A percentile compares a stretch with the other conserved stretches of the same genome.
Evolutionary conservation across 202 grass and related monocot species (phyloP).

Genomic region (Schoenoplectus triqueter): DNA sequence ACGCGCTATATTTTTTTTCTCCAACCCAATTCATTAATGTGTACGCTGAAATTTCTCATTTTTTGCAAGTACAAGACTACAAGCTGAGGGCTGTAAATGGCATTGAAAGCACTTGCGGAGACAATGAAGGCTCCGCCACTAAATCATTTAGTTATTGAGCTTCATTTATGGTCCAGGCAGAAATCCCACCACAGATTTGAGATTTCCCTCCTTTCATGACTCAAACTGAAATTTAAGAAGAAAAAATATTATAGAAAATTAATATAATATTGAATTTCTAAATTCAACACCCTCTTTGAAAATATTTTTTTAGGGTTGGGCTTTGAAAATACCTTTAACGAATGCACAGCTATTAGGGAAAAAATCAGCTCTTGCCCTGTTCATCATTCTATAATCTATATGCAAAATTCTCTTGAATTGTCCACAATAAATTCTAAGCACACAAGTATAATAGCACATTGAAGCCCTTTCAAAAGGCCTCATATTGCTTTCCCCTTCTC

Average conservation of each 20-base stretch:
- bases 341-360: background rate
- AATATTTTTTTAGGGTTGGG: background rate
- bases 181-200: constrained; percentile 24
- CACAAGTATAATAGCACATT: background rate
- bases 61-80: background rate
- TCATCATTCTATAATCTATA: no score
- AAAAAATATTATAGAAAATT: background rate
- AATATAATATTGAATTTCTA: background rate
- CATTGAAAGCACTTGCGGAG: background rate
- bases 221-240: background rate
- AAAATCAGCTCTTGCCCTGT: background rate
- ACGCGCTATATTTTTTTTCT: background rate
- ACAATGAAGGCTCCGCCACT: constrained; percentile 24
- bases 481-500: background rate
- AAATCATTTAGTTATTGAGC: constrained; percentile 15
- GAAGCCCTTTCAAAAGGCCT: background rate
- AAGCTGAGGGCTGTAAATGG: background rate
- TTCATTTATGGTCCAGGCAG: constrained; percentile 29
- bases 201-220: background rate
- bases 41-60: background rate
- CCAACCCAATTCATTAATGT: background rate
- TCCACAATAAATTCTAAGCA: no score
- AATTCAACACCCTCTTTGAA: constrained; percentile 1
- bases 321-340: background rate
- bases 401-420: no score